Base-by-base conservation (phyloP, 495 filamentous ascomycete genomes). In the Penicillium canariense region DNA sequence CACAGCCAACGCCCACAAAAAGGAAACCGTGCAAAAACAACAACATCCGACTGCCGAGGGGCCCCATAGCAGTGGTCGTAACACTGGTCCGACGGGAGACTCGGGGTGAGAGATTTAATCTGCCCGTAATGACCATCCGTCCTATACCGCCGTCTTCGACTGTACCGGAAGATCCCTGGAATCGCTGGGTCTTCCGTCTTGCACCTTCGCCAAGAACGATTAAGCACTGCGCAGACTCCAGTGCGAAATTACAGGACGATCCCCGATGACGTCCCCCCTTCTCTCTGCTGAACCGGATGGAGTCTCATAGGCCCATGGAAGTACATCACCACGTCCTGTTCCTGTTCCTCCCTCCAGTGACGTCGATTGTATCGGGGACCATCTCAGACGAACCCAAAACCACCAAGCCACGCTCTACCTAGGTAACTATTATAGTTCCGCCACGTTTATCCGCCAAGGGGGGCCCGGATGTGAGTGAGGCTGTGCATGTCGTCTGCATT, bases 131-230 rank as follows among this genome's bases (percentile, higher is more conserved):
- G 17, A 38, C 49, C 38, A 48, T 39, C 8, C 4, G 15, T 53
- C 45, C 12, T 35, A 11, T 40, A 38, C 47, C 22, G 23, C 36
- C 23, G 48, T 25, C 28, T 43, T 6, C 50, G 20, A 42, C 8
- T 22, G 4, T 23, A 40, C 30, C 39, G 47, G 56, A 39, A 49
- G 56, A 63, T 60, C 60, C 62, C 48, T 68, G 60, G 67, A 60
- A 61, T 52, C 55, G 51, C 59, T 66, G 66, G 68, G 62, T 59
- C 55, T 59, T 58, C 50, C 57, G 40, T 59, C 42, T 62, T 69
- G 61, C 59, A 59, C 50, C 38, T 52, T 55, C 50, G 54, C 60
- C 52, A 59, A 60, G 54, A 50, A 63, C 43, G 47, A 60, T 66
- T 55, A 63, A 63, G 54, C 60, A 66, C 59, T 66, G 47, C 27